A percentile compares a stretch with the other conserved stretches of the same genome.
phyloP scores from a whole-genome alignment of 1,139 yeast species.

The Magnusiomyces suaveolens region DNA sequence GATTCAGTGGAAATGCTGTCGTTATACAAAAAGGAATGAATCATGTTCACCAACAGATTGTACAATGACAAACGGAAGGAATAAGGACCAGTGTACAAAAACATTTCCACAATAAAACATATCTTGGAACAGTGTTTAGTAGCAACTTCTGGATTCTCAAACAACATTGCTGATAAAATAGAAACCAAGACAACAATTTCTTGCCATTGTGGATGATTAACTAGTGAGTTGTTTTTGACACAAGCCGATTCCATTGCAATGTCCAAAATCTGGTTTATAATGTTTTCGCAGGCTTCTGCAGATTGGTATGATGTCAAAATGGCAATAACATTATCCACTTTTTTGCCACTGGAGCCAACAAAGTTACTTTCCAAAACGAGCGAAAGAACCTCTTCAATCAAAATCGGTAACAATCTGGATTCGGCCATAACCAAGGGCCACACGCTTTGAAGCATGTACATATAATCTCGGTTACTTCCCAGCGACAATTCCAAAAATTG shows the following conservation, averaged over 20 bases:
- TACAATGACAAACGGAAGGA: slow-evolving; percentile 61
- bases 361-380: slow-evolving; percentile 8
- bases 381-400: slow-evolving; percentile 10
- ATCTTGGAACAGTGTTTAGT: slow-evolving; percentile 66
- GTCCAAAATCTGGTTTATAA: slow-evolving; percentile 44
- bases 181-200: slow-evolving; percentile 64
- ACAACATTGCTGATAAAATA: slow-evolving; percentile 57
- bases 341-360: slow-evolving; percentile 2
- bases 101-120: slow-evolving; percentile 56
- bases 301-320: slow-evolving; percentile 60
- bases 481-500: slow-evolving; percentile 53
- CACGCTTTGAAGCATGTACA: slow-evolving; percentile 48
- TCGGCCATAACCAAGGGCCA: slow-evolving; percentile 44
- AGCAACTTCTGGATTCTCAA: slow-evolving; percentile 59
- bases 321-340: slow-evolving; percentile 35
- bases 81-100: slow-evolving; percentile 64
- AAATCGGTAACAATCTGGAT: slow-evolving; percentile 6
- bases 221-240: slow-evolving; percentile 32
- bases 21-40: slow-evolving; percentile 49
- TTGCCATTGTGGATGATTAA: slow-evolving; percentile 57
- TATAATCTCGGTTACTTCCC: slow-evolving; percentile 34
- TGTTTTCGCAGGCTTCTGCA: slow-evolving; percentile 59
- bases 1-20: slow-evolving; percentile 3
- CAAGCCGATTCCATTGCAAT: slow-evolving; percentile 42
- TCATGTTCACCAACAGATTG: slow-evolving; percentile 54